phyloP scores from a whole-genome alignment of 192 early-diverging fungal genomes.

The Coemansia sp. region DNA sequence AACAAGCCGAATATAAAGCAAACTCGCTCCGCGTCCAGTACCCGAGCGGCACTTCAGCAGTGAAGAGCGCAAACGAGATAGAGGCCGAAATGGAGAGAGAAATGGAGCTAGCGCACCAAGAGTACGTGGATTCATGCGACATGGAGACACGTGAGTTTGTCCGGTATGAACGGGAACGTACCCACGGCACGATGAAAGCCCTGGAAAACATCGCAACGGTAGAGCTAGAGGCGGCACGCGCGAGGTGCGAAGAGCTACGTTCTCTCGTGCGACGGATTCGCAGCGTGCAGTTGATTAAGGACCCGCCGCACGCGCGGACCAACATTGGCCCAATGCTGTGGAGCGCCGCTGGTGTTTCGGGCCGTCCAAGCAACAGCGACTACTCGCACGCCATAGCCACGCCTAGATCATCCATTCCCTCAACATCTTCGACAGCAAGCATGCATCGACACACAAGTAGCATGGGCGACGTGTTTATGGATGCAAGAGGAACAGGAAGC shows the following conservation, averaged over 20 bases:
- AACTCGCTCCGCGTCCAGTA: conserved; percentile 46
- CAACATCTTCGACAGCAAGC: conserved; percentile 3
- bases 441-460: conserved; percentile 30
- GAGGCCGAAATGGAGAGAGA: conserved; percentile 40
- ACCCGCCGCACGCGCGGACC: conserved; percentile 45
- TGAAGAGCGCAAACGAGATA: conserved; percentile 49
- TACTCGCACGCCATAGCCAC: not conserved
- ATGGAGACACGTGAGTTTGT: conserved; percentile 40
- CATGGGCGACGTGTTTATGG: conserved; percentile 9
- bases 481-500: not conserved
- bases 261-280: conserved; percentile 36
- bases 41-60: conserved; percentile 47
- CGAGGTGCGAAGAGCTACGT: conserved; percentile 36
- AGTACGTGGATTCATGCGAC: conserved; percentile 49
- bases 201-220: conserved; percentile 38
- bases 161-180: conserved; percentile 40
- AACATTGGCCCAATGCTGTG: conserved; percentile 52
- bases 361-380: conserved; percentile 5
- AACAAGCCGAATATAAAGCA: conserved; percentile 22
- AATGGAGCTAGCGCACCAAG: conserved; percentile 47
- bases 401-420: conserved; percentile 11
- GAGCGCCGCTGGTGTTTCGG: conserved; percentile 12
- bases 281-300: conserved; percentile 40
- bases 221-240: conserved; percentile 45
- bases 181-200: conserved; percentile 37